These are phyloP conservation scores for Colletotrichum godetiae DNA, from an alignment of 2,329 filamentous ascomycete species.

Conservation along the genomic window DNA sequence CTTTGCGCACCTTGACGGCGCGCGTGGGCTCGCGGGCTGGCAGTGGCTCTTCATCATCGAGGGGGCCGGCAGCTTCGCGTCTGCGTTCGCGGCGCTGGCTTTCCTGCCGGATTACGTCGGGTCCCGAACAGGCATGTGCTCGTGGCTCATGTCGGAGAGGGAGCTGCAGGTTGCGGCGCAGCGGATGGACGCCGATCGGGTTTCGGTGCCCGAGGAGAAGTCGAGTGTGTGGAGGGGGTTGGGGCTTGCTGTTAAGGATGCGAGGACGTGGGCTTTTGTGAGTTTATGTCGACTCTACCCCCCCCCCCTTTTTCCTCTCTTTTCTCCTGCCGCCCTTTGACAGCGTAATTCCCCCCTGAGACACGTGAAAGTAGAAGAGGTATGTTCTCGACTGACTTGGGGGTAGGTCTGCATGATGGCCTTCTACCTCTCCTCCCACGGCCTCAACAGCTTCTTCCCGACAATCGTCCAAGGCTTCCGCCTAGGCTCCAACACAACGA, in stretches of 20 bases:
- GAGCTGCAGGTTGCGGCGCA: conserved; percentile 36
- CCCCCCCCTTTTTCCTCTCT: neutral
- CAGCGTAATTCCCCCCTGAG: neutral
- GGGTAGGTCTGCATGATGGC: conserved; percentile 35
- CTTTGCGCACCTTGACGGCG: conserved; percentile 56
- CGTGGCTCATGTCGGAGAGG: conserved; percentile 30
- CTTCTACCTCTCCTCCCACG: conserved; percentile 39
- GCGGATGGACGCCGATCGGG: conserved; percentile 37
- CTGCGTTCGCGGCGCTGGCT: conserved; percentile 37
- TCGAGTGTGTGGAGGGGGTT: conserved; percentile 37
- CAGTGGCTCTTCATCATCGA: conserved; percentile 78
- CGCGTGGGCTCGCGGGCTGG: conserved; percentile 69
- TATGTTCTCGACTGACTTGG: neutral
- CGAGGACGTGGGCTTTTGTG: conserved; percentile 41
- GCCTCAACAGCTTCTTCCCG: conserved; percentile 42
- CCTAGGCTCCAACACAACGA: conserved; percentile 41
- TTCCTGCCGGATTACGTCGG: conserved; percentile 40
- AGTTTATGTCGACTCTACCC: neutral
- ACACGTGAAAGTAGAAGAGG: neutral
- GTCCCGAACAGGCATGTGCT: conserved; percentile 30
- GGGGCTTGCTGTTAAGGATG: conserved; percentile 38
- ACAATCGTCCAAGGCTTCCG: conserved; percentile 48
- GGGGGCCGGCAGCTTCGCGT: conserved; percentile 54
- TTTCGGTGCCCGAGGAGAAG: conserved; percentile 36
- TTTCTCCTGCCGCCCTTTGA: too few species aligned